A percentile compares a stretch with the other conserved stretches of the same genome.
Evolutionary conservation across 306 rosid genomes (phyloP).

Genomic region (Lagenaria siceraria): DNA sequence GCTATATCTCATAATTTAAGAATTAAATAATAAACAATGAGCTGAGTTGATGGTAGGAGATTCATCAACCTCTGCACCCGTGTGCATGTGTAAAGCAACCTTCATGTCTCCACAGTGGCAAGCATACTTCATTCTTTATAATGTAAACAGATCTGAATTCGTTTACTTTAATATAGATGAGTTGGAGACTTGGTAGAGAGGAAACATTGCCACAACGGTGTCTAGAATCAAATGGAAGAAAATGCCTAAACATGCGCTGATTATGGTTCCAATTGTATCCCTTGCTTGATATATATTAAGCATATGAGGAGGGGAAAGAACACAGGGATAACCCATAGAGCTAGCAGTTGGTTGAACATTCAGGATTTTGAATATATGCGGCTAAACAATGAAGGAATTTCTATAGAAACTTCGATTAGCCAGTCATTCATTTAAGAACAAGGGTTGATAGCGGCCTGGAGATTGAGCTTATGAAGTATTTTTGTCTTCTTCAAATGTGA

Average conservation of each 20-base stretch:
- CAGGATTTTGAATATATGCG: conserved; percentile 17
- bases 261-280: neutral
- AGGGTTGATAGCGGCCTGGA: conserved; percentile 12
- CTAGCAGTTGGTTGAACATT: conserved; percentile 28
- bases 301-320: neutral
- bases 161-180: neutral
- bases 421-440: conserved; percentile 22
- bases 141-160: neutral
- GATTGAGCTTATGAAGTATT: conserved; percentile 21
- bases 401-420: conserved; percentile 24
- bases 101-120: neutral
- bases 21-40: neutral
- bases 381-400: conserved; percentile 30
- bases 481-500: conserved; percentile 26
- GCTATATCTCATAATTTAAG: neutral
- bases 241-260: neutral
- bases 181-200: conserved; percentile 15
- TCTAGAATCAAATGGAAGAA: neutral
- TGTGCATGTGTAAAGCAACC: neutral
- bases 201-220: conserved; percentile 11
- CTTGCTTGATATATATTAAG: neutral
- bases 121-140: neutral
- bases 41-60: neutral
- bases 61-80: neutral
- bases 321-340: conserved; percentile 23